A percentile compares a stretch with the other conserved stretches of the same genome.
Conservation (phyloP, 73 alveolate species). For the Paramecium sonneborni region DNA sequence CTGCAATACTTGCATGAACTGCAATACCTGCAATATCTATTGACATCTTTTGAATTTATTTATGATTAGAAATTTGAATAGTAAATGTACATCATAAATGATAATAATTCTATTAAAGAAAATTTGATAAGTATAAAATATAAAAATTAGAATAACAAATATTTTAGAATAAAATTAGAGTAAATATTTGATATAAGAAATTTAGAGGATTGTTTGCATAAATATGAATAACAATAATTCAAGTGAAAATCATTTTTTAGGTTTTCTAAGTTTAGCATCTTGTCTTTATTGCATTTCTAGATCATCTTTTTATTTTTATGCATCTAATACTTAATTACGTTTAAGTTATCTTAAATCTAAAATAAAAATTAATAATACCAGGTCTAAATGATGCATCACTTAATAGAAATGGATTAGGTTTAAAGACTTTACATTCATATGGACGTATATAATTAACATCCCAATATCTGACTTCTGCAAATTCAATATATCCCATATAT, state of each 20-base stretch:
- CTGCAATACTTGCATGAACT: too few relatives aligned
- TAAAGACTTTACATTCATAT: slow-evolving; percentile 45
- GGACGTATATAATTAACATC: slow-evolving; percentile 80
- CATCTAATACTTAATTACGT: slow-evolving; percentile 43
- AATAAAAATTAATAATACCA: neutral
- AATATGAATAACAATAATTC: slow-evolving; percentile 3
- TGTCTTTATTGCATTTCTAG: slow-evolving; percentile 43
- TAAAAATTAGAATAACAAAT: too few relatives aligned
- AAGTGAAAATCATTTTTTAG: neutral
- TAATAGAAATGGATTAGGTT: neutral
- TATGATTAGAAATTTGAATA: neutral
- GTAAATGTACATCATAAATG: neutral
- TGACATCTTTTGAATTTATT: neutral
- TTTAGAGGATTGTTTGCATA: neutral
- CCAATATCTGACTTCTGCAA: slow-evolving; percentile 94
- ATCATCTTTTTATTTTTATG: slow-evolving; percentile 46
- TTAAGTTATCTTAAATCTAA: slow-evolving; percentile 22
- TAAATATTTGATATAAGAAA: too few relatives aligned
- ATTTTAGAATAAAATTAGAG: too few relatives aligned
- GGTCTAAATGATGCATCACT: slow-evolving; percentile 32
- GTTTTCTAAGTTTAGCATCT: slow-evolving; percentile 63
- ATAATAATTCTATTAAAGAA: neutral
- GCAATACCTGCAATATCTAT: too few relatives aligned
- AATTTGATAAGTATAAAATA: too few relatives aligned
- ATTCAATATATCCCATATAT: slow-evolving; percentile 92